Conservation (phyloP, 768 basidiomycete species). For the Tephrocybe sp. region DNA sequence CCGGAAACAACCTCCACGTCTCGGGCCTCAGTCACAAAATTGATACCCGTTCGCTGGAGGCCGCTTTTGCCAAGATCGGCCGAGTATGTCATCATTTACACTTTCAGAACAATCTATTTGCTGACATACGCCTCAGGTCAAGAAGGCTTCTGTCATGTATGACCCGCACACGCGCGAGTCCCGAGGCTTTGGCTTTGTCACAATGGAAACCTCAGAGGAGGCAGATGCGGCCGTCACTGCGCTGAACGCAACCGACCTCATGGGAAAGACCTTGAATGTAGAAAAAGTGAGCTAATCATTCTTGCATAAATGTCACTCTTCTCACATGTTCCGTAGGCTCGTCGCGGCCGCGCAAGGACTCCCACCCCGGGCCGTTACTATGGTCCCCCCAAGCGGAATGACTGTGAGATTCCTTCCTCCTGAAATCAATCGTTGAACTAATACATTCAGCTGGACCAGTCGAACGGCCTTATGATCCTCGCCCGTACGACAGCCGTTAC, state of each 20-base stretch:
- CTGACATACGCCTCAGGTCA: conserved; percentile 47
- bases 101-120: not conserved
- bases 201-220: conserved; percentile 70
- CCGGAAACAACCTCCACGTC: conserved; percentile 66
- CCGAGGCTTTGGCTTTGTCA: conserved; percentile 82
- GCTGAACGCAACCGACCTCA: conserved; percentile 79
- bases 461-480: conserved; percentile 88
- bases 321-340: conserved; percentile 51
- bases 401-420: conserved; percentile 43
- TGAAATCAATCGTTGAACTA: conserved; percentile 1
- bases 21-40: conserved; percentile 57
- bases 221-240: conserved; percentile 90
- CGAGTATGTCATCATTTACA: conserved; percentile 48
- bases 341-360: conserved; percentile 85
- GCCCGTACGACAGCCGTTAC: conserved; percentile 90
- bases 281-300: conserved; percentile 72
- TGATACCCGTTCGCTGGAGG: conserved; percentile 87
- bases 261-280: conserved; percentile 87
- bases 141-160: conserved; percentile 72
- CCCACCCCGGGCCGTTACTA: conserved; percentile 96
- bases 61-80: conserved; percentile 86
- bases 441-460: conserved; percentile 37
- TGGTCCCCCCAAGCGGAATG: conserved; percentile 83
- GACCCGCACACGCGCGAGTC: conserved; percentile 71
- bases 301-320: not conserved